A percentile compares a stretch with the other conserved stretches of the same genome.
Evolutionary conservation across 163 green algal species (phyloP).

Genomic region (Volvox carteri): DNA sequence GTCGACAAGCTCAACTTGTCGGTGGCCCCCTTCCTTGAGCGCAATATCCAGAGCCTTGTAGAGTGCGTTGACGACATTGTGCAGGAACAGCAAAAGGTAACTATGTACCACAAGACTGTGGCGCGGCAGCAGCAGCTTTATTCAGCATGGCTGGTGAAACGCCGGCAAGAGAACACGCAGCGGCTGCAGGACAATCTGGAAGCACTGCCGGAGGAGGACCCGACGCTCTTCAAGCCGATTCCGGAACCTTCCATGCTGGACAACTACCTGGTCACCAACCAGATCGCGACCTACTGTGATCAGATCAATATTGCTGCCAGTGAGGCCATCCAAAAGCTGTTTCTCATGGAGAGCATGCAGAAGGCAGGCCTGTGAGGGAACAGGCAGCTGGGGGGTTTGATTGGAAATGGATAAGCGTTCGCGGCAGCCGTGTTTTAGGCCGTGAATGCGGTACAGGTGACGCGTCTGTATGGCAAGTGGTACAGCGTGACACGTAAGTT

Average conservation of each 20-base stretch:
- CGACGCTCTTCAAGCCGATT: conserved; percentile 90
- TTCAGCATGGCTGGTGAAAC: conserved; percentile 87
- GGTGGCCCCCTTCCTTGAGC: conserved; percentile 87
- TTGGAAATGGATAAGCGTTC: too few relatives aligned
- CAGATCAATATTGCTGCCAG: conserved; percentile 80
- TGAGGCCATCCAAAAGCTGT: conserved; percentile 84
- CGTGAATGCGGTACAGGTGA: too few relatives aligned
- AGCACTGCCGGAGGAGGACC: conserved; percentile 96
- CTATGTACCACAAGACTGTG: conserved; percentile 87
- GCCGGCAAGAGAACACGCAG: conserved; percentile 89
- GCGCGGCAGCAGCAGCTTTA: conserved; percentile 87
- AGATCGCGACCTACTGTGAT: conserved; percentile 91
- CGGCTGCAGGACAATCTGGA: conserved; percentile 87
- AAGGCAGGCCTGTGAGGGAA: conserved; percentile 49
- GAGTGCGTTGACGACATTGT: conserved; percentile 97
- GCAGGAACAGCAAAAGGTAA: conserved; percentile 93
- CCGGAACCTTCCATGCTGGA: conserved; percentile 94
- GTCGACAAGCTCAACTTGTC: conserved; percentile 88
- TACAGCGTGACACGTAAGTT: too few relatives aligned
- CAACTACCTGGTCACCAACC: conserved; percentile 93
- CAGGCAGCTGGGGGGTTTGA: too few relatives aligned
- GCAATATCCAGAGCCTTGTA: conserved; percentile 92
- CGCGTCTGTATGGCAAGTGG: too few relatives aligned
- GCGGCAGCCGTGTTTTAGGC: too few relatives aligned
- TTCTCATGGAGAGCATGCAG: conserved; percentile 78